Evolutionary conservation across 2,329 filamentous ascomycete species (phyloP), one percentile per base, ranked within the genome.

Genomic region (Arachnopeziza araneosa): DNA sequence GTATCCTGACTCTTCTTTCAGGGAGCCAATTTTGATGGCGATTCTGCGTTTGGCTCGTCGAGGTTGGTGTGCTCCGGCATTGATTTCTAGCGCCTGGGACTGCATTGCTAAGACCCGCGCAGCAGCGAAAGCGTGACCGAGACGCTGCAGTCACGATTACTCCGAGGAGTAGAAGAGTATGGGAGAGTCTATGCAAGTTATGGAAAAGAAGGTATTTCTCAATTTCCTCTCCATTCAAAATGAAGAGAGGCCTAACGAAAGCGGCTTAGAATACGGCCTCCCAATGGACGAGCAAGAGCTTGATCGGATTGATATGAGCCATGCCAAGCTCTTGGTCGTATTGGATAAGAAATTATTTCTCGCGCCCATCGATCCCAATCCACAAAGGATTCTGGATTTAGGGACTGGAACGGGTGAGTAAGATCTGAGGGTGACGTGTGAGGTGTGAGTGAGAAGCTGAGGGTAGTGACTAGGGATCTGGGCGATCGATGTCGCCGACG

Each of bases 271-370:
- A 24, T 62, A 64, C 50, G 61, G 59, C 22, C 24, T 77, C 19
- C 76, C 75, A 8, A 77, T 76, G 69, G 75, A 77, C 51, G 74
- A 76, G 52, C 63, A 64, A 7, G 76, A 77, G 59, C 67, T 77
- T 23, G 75, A 77, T 56, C 70, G 76, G 14, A 75, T 77, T n/a
- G 74, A 77, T 59, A 69, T 77, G 67, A 71, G 70, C 14, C 75
- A 77, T 61, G 67, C 68, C 10, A 74, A 75, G 58, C 75, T 75
- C 62, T 70, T 17, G 6, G 64, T 69, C 48, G 50, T 68, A 14
- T 48, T 69, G 6, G 64, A 66, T 1, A 63, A 66, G 23, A 66
- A 63, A 48, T 52, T 67, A n/a, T 66, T 64, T 26, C 56, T 69
- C 4, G 66, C 67, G 12, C 69, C 69, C 1, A 69, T 73, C 2